Evolutionary conservation across 2,329 filamentous ascomycete species (phyloP).

Genomic region (Sclerotinia minor): DNA sequence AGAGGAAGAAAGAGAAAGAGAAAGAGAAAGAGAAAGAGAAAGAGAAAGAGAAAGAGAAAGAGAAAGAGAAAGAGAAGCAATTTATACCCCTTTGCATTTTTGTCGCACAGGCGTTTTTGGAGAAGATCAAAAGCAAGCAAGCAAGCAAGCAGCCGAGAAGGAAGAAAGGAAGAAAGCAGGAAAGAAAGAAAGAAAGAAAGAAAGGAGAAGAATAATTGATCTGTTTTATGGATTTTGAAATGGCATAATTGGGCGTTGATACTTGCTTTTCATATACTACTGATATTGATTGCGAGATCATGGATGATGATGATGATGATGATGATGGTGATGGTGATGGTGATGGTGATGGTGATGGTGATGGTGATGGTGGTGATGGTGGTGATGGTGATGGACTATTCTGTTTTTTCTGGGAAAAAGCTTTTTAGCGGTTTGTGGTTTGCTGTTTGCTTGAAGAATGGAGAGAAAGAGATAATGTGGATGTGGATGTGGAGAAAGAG

Average conservation of each 20-base stretch:
- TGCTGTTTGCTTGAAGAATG: no score
- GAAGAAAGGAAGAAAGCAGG: not conserved
- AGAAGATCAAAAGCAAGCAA: not conserved
- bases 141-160: not conserved
- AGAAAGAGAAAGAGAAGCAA: not conserved
- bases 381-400: no score
- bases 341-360: no score
- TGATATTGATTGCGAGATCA: slow-evolving; percentile 14
- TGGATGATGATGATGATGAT: no score
- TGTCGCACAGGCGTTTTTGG: not conserved
- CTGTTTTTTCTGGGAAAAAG: no score
- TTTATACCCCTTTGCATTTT: slow-evolving; percentile 17
- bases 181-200: not conserved
- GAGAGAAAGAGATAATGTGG: not conserved
- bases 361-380: no score
- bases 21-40: no score
- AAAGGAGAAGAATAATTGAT: not conserved
- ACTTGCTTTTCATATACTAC: slow-evolving; percentile 3
- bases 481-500: not conserved
- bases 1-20: no score
- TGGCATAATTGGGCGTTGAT: slow-evolving; percentile 4
- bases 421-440: not conserved
- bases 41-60: no score
- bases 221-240: not conserved
- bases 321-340: no score